A percentile compares a stretch with the other conserved stretches of the same genome.
Evolutionary conservation across 148 eudicot species (phyloP).

Genomic region (Camellia sinensis): DNA sequence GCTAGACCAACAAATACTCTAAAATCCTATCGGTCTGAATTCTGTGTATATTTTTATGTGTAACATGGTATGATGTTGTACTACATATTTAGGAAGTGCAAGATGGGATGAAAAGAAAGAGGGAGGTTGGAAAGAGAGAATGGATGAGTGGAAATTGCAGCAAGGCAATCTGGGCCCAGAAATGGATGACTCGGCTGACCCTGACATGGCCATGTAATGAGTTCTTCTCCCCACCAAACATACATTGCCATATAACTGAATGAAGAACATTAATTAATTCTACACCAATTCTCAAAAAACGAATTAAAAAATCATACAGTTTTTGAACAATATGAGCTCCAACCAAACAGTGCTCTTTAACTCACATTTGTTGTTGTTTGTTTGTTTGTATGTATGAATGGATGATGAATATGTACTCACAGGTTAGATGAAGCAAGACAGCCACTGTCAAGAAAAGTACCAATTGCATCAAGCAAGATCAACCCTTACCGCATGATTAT

Average conservation of each 20-base stretch:
- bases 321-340: too few species aligned
- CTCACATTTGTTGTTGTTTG: not conserved
- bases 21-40: not conserved
- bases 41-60: not conserved
- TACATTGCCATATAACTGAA: too few species aligned
- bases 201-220: constrained; percentile 71
- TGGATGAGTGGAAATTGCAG: constrained; percentile 91
- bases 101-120: constrained; percentile 90
- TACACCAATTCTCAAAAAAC: too few species aligned
- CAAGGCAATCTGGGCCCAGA: constrained; percentile 83
- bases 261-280: too few species aligned
- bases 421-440: constrained; percentile 97
- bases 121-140: constrained; percentile 78
- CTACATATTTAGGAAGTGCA: constrained; percentile 51
- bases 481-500: constrained; percentile 97
- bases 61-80: constrained; percentile 2
- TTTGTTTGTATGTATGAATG: not conserved
- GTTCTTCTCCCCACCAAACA: too few species aligned
- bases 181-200: constrained; percentile 61
- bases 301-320: too few species aligned
- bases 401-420: constrained; percentile 12
- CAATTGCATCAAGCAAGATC: constrained; percentile 93
- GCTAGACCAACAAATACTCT: too few species aligned
- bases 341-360: not conserved
- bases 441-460: constrained; percentile 95